These are phyloP conservation scores for Sordaria brevicollis DNA, from an alignment of 495 filamentous ascomycete genomes.

Conservation along the genomic window DNA sequence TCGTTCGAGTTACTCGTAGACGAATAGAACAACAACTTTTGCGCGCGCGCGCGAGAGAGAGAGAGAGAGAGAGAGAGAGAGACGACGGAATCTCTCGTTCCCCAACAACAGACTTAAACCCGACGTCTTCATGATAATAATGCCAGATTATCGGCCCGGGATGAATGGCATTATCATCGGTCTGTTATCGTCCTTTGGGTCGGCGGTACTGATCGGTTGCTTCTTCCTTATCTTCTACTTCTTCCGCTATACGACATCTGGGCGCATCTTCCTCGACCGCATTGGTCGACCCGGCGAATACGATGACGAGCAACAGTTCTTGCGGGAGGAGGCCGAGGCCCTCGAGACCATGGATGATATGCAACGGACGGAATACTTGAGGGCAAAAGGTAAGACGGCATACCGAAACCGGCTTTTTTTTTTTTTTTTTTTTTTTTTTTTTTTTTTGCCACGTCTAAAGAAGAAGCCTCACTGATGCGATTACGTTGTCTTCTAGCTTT, in stretches of 20 bases:
- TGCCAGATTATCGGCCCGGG: slow-evolving; percentile 23
- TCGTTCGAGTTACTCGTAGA: slow-evolving; percentile 1
- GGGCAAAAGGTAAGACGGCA: slow-evolving; percentile 74
- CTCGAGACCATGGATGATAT: slow-evolving; percentile 94
- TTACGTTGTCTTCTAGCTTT: slow-evolving; percentile 56
- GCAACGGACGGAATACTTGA: slow-evolving; percentile 75
- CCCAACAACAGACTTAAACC: background rate
- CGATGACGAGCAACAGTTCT: slow-evolving; percentile 92
- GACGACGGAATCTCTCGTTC: background rate
- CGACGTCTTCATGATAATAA: slow-evolving; percentile 3
- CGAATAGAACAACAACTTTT: too few relatives aligned
- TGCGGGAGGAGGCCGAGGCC: slow-evolving; percentile 87
- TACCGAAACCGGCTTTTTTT: background rate
- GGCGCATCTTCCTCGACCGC: slow-evolving; percentile 86
- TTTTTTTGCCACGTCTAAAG: background rate
- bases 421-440: background rate
- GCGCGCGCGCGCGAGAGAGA: too few relatives aligned
- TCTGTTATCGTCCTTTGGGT: slow-evolving; percentile 92
- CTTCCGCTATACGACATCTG: slow-evolving; percentile 80
- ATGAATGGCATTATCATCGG: slow-evolving; percentile 84
- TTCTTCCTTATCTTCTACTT: slow-evolving; percentile 85
- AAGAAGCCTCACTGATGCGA: slow-evolving; percentile 5
- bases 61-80: too few relatives aligned
- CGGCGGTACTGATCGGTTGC: slow-evolving; percentile 69
- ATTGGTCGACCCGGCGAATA: slow-evolving; percentile 92